phyloP scores from a whole-genome alignment of 129 eudicot genomes.

The Flaveria bidentis region DNA sequence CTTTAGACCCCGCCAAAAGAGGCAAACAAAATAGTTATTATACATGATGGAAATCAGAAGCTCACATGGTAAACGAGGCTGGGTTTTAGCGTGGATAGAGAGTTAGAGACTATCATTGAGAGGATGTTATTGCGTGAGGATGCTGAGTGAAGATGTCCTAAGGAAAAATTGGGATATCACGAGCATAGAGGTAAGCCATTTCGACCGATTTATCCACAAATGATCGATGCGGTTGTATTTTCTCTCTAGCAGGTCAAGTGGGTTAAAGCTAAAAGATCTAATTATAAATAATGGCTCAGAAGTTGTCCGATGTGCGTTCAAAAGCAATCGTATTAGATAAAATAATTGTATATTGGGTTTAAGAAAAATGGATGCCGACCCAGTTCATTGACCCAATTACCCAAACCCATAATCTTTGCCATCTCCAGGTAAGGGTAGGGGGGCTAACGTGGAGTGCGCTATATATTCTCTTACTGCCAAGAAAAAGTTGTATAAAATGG shows the following conservation, averaged over 20 bases:
- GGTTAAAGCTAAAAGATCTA: background rate
- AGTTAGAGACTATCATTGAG: too few species aligned
- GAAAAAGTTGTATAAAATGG: background rate
- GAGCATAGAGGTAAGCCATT: constrained; percentile 1
- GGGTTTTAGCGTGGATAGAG: too few species aligned
- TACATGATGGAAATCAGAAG: too few species aligned
- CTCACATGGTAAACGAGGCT: too few species aligned
- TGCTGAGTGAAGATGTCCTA: constrained; percentile 1
- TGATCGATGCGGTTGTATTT: background rate
- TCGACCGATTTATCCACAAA: background rate
- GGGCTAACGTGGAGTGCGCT: background rate
- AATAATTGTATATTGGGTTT: background rate
- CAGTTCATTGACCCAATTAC: background rate
- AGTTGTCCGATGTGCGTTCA: background rate
- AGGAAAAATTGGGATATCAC: background rate
- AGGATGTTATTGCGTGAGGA: background rate
- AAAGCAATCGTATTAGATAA: background rate
- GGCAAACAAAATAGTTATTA: too few species aligned
- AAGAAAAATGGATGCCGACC: background rate
- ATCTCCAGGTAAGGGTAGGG: constrained; percentile 2
- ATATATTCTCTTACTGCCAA: background rate
- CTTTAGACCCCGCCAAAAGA: too few species aligned
- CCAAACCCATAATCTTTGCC: background rate
- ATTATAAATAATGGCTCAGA: background rate
- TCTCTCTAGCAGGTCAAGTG: background rate